phyloP scores from a whole-genome alignment of 164 flowering plant species.

The Umbellularia californica region DNA sequence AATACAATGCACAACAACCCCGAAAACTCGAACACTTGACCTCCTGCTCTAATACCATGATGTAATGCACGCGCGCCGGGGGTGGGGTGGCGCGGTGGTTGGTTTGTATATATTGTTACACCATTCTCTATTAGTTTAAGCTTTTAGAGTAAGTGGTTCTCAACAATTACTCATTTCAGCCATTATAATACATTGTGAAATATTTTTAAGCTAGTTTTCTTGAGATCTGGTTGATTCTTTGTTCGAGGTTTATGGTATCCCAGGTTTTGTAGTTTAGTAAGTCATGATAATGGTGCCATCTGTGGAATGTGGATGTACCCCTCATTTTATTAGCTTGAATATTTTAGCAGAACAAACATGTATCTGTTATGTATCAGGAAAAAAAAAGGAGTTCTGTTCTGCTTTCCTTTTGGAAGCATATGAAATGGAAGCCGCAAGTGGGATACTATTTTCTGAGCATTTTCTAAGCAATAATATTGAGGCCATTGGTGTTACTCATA shows the following conservation, averaged over 20 bases:
- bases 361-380: no score
- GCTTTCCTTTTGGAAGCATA: background rate
- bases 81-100: no score
- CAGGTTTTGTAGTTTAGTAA: background rate
- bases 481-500: background rate
- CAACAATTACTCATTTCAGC: no score
- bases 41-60: no score
- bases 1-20: no score
- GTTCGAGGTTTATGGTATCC: background rate
- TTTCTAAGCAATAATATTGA: background rate
- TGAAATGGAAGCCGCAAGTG: background rate
- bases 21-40: no score
- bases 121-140: no score
- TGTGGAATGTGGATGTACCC: background rate
- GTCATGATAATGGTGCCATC: background rate
- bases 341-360: background rate
- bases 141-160: no score
- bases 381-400: background rate
- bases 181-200: no score
- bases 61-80: no score
- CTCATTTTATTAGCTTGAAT: background rate
- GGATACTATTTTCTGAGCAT: background rate
- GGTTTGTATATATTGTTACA: no score
- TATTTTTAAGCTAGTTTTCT: background rate
- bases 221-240: background rate